These are phyloP conservation scores for Trichocladium antarcticum DNA, from an alignment of 495 filamentous ascomycete species.

Conservation along the genomic window DNA sequence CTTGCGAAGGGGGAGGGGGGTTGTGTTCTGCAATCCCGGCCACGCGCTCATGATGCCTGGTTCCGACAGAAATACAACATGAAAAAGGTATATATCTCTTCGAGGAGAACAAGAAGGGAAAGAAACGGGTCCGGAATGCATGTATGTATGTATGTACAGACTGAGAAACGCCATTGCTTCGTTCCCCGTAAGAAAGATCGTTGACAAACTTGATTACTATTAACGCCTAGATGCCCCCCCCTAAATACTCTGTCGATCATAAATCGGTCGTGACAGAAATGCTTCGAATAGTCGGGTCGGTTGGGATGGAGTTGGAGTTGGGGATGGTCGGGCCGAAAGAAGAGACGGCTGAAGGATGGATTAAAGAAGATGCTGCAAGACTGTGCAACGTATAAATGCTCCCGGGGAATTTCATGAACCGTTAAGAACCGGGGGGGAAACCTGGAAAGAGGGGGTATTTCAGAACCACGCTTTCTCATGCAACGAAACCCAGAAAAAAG, in stretches of 20 bases:
- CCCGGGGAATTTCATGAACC: not conserved
- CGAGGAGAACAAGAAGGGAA: no score
- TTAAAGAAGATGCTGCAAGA: not conserved
- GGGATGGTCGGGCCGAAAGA: not conserved
- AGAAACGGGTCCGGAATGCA: not conserved
- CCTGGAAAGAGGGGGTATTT: not conserved
- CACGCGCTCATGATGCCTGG: no score
- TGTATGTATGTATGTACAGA: not conserved
- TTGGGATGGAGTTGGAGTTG: not conserved
- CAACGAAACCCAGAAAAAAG: not conserved
- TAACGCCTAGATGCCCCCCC: constrained; percentile 4
- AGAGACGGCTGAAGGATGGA: not conserved
- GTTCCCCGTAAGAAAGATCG: not conserved
- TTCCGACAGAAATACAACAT: no score
- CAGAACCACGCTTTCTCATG: not conserved
- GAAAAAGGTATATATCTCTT: no score
- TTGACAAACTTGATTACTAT: not conserved
- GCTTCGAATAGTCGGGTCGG: not conserved
- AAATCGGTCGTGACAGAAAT: not conserved
- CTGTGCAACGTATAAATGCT: not conserved
- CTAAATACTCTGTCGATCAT: constrained; percentile 1
- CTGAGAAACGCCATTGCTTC: not conserved
- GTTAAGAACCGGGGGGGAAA: not conserved
- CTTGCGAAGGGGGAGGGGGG: no score
- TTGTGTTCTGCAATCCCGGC: no score